Base-by-base conservation (phyloP, 2,329 filamentous ascomycete species). In the Phaeosphaeriaceae sp. region DNA sequence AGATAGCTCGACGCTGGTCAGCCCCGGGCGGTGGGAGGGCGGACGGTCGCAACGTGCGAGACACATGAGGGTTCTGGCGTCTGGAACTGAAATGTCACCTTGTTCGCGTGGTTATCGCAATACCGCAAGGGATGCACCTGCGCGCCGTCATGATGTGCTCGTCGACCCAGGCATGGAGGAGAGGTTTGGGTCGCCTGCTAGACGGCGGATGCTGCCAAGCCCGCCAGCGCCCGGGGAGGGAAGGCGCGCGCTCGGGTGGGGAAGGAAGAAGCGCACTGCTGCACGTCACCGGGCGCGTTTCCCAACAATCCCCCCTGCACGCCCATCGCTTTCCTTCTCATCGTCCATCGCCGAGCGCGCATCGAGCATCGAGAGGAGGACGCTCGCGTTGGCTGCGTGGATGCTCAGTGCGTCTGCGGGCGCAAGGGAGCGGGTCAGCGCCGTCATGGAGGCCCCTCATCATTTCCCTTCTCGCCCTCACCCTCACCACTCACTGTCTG, bases 11-110 rank as follows among this genome's bases (percentile, higher is more conserved):
- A 60, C 60, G 65, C 56, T 62, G 56, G 70, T 69, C 71, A 72
- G 70, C 65, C 62, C 68, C 62, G 53, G 58, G 59, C 46, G 62
- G 47, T 70, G 63, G 70, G 65, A 61, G 58, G 60, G 63, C 53
- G 64, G 60, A 58, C 62, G 45, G 68, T 63, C 48, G 70, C 69
- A 74, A 76, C 72, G 73, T 76, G 72, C 70, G 63, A 74, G 71
- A 70, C 70, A 75, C 68, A 73, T 68, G 72, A 65, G 71, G 49
- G 67, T 56, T 53, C 48, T 57, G 55, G 54, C 57, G 56, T 54
- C 58, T 65, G 68, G 69, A 63, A 69, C 56, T 50, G 62, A 58
- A 55, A 74, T 67, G 70, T 68, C 66, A 75, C 71, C 57, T 54
- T 62, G 57, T 57, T 48, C 68, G 70, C 69, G 71, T 72, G 67